Conservation (phyloP, 805 yeast species). For the Torulaspora quercuum region DNA sequence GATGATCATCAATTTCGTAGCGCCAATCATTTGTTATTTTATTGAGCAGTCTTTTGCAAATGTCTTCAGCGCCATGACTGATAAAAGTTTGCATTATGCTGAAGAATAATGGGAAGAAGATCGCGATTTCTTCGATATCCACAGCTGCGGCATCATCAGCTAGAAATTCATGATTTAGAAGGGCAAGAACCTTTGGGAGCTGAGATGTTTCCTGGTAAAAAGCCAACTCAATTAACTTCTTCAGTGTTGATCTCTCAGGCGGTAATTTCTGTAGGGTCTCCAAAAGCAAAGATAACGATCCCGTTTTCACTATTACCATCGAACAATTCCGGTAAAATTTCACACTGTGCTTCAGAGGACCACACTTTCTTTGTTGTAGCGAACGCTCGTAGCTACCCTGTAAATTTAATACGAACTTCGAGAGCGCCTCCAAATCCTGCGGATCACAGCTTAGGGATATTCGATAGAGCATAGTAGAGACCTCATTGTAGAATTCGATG, state of each 20-base stretch:
- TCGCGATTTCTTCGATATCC: conserved; percentile 6
- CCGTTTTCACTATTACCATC: conserved; percentile 15
- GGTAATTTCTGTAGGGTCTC: conserved; percentile 9
- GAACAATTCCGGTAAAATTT: conserved; percentile 22
- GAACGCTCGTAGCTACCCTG: conserved; percentile 15
- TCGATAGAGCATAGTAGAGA: conserved; percentile 27
- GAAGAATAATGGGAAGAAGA: conserved; percentile 11
- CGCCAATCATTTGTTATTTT: conserved; percentile 11
- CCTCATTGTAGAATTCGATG: conserved; percentile 28
- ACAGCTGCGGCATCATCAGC: background rate
- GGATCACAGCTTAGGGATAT: conserved; percentile 12
- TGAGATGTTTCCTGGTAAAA: conserved; percentile 29
- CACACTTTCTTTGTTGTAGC: conserved; percentile 8
- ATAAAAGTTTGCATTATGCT: conserved; percentile 11
- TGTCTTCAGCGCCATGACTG: conserved; percentile 7
- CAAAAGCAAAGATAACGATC: conserved; percentile 18
- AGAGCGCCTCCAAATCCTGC: conserved; percentile 15
- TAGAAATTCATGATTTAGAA: conserved; percentile 8
- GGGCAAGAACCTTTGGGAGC: conserved; percentile 15
- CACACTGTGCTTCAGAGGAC: conserved; percentile 5
- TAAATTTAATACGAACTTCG: conserved; percentile 24
- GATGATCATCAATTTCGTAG: conserved; percentile 17
- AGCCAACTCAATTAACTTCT: conserved; percentile 14
- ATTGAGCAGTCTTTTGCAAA: conserved; percentile 5
- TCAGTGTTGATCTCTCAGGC: conserved; percentile 4